Evolutionary conservation across 768 basidiomycete genomes (phyloP).

Genomic region (Lentinus tigrinus): DNA sequence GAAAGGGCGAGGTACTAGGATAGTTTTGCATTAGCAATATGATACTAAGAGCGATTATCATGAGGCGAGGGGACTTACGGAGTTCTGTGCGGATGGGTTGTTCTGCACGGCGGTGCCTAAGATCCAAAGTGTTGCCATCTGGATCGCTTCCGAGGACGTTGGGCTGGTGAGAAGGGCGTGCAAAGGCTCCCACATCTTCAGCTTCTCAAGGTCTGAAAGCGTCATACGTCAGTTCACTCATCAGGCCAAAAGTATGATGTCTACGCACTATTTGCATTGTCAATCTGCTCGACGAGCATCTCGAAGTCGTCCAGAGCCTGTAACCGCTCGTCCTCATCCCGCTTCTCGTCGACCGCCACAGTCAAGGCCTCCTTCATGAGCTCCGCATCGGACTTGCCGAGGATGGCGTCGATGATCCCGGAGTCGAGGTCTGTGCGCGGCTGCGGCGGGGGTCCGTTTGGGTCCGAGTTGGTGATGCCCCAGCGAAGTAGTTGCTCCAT

Average conservation of each 20-base stretch:
- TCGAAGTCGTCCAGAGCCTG: conserved; percentile 81
- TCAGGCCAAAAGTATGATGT: not conserved
- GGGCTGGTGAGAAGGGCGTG: conserved; percentile 59
- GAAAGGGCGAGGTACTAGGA: conserved; percentile 63
- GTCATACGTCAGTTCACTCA: not conserved
- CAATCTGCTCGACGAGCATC: conserved; percentile 87
- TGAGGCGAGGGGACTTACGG: conserved; percentile 44
- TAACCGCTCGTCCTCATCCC: conserved; percentile 57
- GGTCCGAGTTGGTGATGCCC: conserved; percentile 70
- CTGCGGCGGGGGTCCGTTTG: conserved; percentile 33
- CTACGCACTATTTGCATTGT: conserved; percentile 80
- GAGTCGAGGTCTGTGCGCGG: conserved; percentile 64
- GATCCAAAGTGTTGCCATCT: conserved; percentile 76
- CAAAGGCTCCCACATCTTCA: conserved; percentile 79
- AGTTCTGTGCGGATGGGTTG: conserved; percentile 79
- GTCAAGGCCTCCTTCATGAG: conserved; percentile 81
- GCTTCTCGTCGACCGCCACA: conserved; percentile 55
- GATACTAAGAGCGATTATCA: not conserved
- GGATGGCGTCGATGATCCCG: conserved; percentile 79
- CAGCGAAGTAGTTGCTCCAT: conserved; percentile 84
- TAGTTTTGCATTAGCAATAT: not conserved
- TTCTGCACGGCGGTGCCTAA: conserved; percentile 89
- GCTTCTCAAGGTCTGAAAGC: conserved; percentile 64
- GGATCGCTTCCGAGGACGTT: conserved; percentile 56
- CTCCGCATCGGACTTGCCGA: conserved; percentile 80